Conservation (phyloP, 345 rosid species). For the Triadica sebifera region DNA sequence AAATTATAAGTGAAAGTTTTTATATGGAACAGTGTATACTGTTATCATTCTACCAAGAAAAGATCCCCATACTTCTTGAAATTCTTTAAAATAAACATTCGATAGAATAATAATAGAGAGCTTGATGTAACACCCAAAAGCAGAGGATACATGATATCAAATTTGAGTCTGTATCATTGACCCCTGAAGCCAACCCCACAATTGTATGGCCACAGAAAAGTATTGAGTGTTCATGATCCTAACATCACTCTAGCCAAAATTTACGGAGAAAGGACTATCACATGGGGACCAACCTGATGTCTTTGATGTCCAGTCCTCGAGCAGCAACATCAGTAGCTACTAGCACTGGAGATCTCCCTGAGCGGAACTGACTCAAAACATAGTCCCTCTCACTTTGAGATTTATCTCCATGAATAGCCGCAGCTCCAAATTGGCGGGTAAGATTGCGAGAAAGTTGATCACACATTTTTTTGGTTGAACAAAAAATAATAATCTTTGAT, state of each 20-base stretch:
- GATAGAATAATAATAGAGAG: background rate
- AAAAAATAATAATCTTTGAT: conserved; percentile 73
- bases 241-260: background rate
- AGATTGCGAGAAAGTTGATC: conserved; percentile 82
- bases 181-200: background rate
- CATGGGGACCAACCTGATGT: conserved; percentile 58
- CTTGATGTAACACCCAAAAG: background rate
- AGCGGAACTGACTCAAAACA: conserved; percentile 71
- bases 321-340: conserved; percentile 97
- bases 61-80: background rate
- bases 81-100: background rate
- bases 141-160: background rate
- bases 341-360: conserved; percentile 76
- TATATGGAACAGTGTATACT: too few species aligned
- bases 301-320: conserved; percentile 86
- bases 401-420: conserved; percentile 90
- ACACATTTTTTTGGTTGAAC: conserved; percentile 91
- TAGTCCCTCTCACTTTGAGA: conserved; percentile 82
- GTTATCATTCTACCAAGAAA: background rate
- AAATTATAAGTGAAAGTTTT: too few species aligned
- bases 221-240: background rate
- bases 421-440: conserved; percentile 71
- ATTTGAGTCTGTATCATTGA: background rate
- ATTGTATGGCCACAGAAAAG: background rate
- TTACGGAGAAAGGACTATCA: background rate